These are phyloP conservation scores for Lomentospora prolificans DNA, from an alignment of 2,329 filamentous ascomycete species.

Conservation along the genomic window DNA sequence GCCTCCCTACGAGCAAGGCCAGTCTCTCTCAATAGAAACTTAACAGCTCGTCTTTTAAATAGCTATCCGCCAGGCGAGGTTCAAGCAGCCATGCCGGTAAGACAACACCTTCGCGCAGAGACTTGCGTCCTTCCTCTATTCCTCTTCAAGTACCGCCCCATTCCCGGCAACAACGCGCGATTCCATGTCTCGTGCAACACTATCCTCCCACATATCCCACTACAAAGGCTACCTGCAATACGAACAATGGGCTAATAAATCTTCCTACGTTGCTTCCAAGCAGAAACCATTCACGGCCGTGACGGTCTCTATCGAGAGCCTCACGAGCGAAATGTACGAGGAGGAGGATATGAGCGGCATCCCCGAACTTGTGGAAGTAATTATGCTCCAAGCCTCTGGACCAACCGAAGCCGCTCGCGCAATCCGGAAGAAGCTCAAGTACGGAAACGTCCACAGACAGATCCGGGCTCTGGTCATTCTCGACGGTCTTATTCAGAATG, in stretches of 20 bases:
- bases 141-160: too few species aligned
- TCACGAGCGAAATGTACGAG: conserved; percentile 82
- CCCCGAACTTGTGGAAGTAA: conserved; percentile 86
- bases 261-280: not conserved
- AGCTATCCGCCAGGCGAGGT: not conserved
- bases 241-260: not conserved
- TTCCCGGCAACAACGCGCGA: not conserved
- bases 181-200: not conserved
- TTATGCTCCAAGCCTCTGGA: conserved; percentile 78
- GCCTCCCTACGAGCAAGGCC: too few species aligned
- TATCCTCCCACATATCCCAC: not conserved
- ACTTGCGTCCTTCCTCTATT: too few species aligned
- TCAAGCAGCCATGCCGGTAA: conserved; percentile 6
- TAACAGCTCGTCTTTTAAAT: too few species aligned
- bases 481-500: conserved; percentile 91
- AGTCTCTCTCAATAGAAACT: too few species aligned
- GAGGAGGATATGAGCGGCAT: conserved; percentile 89
- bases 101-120: not conserved
- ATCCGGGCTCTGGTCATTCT: conserved; percentile 79
- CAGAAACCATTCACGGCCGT: conserved; percentile 84
- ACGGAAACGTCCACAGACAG: conserved; percentile 89
- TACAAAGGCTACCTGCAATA: not conserved
- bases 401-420: conserved; percentile 84
- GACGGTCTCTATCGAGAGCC: conserved; percentile 81
- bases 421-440: conserved; percentile 96